A percentile compares a stretch with the other conserved stretches of the same genome.
These are phyloP conservation scores for Podospora australis DNA, from an alignment of 495 filamentous ascomycete genomes.

Conservation along the genomic window DNA sequence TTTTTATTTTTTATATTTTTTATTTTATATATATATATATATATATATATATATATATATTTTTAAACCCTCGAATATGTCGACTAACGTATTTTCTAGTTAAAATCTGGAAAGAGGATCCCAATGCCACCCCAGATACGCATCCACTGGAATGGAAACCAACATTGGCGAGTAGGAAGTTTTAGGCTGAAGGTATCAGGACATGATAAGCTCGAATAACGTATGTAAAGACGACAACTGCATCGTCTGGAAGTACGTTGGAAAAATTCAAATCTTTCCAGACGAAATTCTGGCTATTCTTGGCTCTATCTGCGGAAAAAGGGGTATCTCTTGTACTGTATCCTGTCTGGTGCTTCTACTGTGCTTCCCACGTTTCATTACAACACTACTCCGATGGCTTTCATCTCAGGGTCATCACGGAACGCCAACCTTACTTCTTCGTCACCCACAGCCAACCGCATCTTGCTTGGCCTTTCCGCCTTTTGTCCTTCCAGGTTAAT, in stretches of 20 bases:
- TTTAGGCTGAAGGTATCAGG: slow-evolving; percentile 11
- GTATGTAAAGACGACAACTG: not conserved
- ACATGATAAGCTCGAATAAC: not conserved
- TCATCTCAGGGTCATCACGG: slow-evolving; percentile 80
- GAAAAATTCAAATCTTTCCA: not conserved
- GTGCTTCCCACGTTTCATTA: slow-evolving; percentile 10
- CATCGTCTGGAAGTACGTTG: not conserved
- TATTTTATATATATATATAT: no score
- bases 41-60: not conserved
- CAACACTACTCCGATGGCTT: slow-evolving; percentile 53
- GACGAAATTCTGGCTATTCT: not conserved
- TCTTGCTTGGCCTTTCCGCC: slow-evolving; percentile 78
- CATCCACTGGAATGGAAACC: slow-evolving; percentile 95
- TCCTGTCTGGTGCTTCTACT: slow-evolving; percentile 1
- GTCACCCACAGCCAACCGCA: slow-evolving; percentile 76
- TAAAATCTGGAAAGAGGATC: slow-evolving; percentile 94
- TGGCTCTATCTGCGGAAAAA: not conserved
- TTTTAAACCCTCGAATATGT: not conserved
- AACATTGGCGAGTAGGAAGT: slow-evolving; percentile 52
- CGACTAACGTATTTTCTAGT: slow-evolving; percentile 38
- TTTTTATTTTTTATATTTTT: no score
- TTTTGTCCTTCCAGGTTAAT: slow-evolving; percentile 70
- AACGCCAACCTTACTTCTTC: slow-evolving; percentile 87
- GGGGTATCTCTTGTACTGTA: slow-evolving; percentile 8
- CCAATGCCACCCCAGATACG: slow-evolving; percentile 79